A percentile compares a stretch with the other conserved stretches of the same genome.
Evolutionary conservation across 2,329 filamentous ascomycete species (phyloP).

Genomic region (Chaetomiaceae sp.): DNA sequence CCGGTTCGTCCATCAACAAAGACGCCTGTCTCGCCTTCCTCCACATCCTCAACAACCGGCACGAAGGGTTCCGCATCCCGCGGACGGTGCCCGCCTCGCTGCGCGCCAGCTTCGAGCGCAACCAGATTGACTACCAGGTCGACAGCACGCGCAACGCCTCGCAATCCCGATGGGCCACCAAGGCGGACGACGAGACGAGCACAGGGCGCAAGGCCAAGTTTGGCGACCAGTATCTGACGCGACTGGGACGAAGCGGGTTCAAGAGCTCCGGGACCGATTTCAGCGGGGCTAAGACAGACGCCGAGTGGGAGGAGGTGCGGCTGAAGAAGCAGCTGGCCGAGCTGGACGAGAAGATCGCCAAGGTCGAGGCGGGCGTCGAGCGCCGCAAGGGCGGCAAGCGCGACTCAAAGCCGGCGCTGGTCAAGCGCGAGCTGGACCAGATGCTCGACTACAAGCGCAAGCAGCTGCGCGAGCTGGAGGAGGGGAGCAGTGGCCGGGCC

Average conservation of each 20-base stretch:
- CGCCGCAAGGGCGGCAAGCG: constrained; percentile 60
- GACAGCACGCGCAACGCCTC: constrained; percentile 64
- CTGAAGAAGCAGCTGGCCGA: constrained; percentile 89
- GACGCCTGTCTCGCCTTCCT: constrained; percentile 91
- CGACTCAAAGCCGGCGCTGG: constrained; percentile 77
- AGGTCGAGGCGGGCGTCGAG: constrained; percentile 71
- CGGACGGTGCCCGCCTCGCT: constrained; percentile 87
- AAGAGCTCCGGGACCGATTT: constrained; percentile 87
- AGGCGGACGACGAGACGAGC: constrained; percentile 70
- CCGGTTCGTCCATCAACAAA: constrained; percentile 77
- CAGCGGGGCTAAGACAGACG: constrained; percentile 63
- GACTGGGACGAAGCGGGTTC: constrained; percentile 77
- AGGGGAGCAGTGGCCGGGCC: constrained; percentile 60
- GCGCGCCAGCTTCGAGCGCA: constrained; percentile 85
- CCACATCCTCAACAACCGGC: constrained; percentile 92
- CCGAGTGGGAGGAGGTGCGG: constrained; percentile 93
- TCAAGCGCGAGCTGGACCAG: constrained; percentile 91
- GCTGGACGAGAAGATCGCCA: constrained; percentile 78
- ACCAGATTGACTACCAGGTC: constrained; percentile 92
- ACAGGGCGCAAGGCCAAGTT: constrained; percentile 95
- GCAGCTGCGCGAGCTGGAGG: constrained; percentile 68
- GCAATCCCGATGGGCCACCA: constrained; percentile 70
- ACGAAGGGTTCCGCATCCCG: constrained; percentile 92
- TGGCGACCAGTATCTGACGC: constrained; percentile 90
- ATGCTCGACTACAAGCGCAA: constrained; percentile 90